Percentiles rank a stretch among this genome's conserved stretches.
Conservation (phyloP, 2,329 filamentous ascomycete species). For the Penicillium sp. region DNA sequence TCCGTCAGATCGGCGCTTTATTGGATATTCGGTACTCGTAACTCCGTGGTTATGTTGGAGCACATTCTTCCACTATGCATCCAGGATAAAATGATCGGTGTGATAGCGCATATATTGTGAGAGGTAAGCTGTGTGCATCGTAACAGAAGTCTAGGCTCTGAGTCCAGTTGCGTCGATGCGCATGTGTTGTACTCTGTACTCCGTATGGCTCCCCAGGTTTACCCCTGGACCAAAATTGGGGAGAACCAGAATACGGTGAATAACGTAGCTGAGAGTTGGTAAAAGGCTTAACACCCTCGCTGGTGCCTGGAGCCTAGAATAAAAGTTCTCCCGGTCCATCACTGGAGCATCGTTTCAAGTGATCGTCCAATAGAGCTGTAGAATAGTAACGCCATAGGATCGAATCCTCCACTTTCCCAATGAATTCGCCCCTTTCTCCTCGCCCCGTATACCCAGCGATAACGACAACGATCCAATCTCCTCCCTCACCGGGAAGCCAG, state of each 20-base stretch:
- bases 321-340: not conserved
- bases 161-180: not conserved
- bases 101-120: not conserved
- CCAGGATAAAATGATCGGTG: not conserved
- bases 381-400: not conserved
- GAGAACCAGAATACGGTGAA: not conserved
- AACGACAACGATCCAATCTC: not conserved
- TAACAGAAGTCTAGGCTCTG: not conserved
- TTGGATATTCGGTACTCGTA: constrained; percentile 10
- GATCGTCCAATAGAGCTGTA: not conserved
- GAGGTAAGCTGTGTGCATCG: not conserved
- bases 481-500: not conserved
- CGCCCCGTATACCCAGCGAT: constrained; percentile 5
- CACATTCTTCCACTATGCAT: not conserved
- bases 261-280: not conserved
- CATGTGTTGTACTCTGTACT: not conserved
- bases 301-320: not conserved
- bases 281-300: not conserved
- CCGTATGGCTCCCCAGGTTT: not conserved
- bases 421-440: not conserved
- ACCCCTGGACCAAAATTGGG: not conserved
- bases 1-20: constrained; percentile 17
- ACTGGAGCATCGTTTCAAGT: not conserved
- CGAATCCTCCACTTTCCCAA: not conserved
- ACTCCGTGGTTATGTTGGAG: too few species aligned